Evolutionary conservation across 2,329 filamentous ascomycete species (phyloP).

Genomic region (Aureobasidium leucospermi): DNA sequence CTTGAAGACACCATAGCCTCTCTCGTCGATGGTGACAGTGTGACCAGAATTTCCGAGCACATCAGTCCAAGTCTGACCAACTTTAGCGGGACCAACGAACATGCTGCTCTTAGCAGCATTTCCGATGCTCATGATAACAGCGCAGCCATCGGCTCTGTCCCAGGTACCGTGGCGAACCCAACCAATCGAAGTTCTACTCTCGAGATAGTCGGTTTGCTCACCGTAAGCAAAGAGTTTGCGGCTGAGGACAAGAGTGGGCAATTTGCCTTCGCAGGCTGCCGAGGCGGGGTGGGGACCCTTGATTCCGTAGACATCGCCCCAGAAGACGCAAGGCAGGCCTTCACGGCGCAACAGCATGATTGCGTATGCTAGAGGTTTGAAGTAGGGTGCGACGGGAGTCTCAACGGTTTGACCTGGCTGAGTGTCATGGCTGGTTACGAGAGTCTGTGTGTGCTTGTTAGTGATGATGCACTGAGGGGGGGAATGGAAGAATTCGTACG

Average conservation of each 20-base stretch:
- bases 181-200: slow-evolving; percentile 53
- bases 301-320: slow-evolving; percentile 62
- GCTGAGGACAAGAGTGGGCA: slow-evolving; percentile 54
- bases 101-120: slow-evolving; percentile 52
- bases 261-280: slow-evolving; percentile 33
- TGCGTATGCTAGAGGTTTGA: slow-evolving; percentile 65
- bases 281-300: slow-evolving; percentile 43
- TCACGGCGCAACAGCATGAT: slow-evolving; percentile 60
- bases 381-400: slow-evolving; percentile 56
- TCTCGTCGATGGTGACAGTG: slow-evolving; percentile 50
- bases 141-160: slow-evolving; percentile 32
- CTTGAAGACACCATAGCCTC: slow-evolving; percentile 53
- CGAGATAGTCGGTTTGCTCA: slow-evolving; percentile 55
- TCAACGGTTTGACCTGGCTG: slow-evolving; percentile 56
- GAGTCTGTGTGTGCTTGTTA: slow-evolving; percentile 37
- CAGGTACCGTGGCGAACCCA: slow-evolving; percentile 49
- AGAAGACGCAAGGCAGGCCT: slow-evolving; percentile 63
- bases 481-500: background rate
- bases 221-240: slow-evolving; percentile 62
- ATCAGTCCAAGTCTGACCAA: slow-evolving; percentile 56
- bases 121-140: slow-evolving; percentile 26
- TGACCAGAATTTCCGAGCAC: slow-evolving; percentile 50
- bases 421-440: slow-evolving; percentile 68
- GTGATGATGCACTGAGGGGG: no score
- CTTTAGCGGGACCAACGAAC: slow-evolving; percentile 46